phyloP scores from a whole-genome alignment of 2,329 filamentous ascomycete species.

The Leptographium wingfieldii region DNA sequence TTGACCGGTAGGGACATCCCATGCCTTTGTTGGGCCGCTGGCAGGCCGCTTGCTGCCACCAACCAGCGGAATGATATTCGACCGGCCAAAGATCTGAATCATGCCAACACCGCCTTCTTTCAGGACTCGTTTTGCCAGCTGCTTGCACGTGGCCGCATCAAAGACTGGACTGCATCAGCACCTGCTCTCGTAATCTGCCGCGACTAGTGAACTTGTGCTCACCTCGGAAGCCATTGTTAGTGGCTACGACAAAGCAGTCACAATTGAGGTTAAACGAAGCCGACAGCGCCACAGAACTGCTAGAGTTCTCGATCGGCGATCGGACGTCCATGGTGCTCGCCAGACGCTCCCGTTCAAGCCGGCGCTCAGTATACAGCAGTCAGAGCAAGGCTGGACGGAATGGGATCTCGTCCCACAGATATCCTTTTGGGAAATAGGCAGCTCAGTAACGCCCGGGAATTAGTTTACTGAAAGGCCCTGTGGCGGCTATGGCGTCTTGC shows the following conservation, averaged over 20 bases:
- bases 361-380: neutral
- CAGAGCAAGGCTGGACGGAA: neutral
- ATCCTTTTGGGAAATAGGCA: neutral
- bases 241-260: slow-evolving; percentile 75
- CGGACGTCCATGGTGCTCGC: slow-evolving; percentile 65
- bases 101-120: slow-evolving; percentile 64
- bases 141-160: slow-evolving; percentile 57
- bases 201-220: neutral
- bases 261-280: slow-evolving; percentile 75
- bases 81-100: slow-evolving; percentile 75
- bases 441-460: neutral
- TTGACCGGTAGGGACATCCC: neutral
- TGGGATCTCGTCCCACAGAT: neutral
- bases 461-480: neutral
- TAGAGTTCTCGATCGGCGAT: slow-evolving; percentile 67
- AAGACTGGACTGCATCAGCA: slow-evolving; percentile 40
- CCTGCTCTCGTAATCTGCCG: neutral
- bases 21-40: slow-evolving; percentile 73
- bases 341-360: neutral
- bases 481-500: too few relatives aligned
- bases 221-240: slow-evolving; percentile 12
- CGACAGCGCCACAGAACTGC: slow-evolving; percentile 64
- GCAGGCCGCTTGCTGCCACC: slow-evolving; percentile 78
- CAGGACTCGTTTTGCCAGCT: slow-evolving; percentile 56
- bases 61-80: slow-evolving; percentile 80